phyloP scores from a whole-genome alignment of 2,329 filamentous ascomycete species.

The Apiospora aurea region DNA sequence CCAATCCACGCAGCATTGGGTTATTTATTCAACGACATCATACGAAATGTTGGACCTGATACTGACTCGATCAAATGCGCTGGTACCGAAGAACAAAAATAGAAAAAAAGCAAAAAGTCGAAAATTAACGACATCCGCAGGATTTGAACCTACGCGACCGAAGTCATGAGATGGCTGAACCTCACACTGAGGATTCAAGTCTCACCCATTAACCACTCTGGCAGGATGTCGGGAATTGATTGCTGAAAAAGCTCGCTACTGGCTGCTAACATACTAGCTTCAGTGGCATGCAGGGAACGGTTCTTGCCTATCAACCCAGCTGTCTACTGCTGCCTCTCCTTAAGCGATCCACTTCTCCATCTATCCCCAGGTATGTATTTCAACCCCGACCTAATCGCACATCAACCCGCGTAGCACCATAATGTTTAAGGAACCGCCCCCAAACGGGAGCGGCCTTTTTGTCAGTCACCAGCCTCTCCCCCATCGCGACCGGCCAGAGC shows the following conservation, averaged over 20 bases:
- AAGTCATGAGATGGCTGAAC: slow-evolving; percentile 28
- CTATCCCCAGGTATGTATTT: not conserved
- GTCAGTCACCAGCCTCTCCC: not conserved
- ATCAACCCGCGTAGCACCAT: slow-evolving; percentile 24
- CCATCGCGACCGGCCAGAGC: slow-evolving; percentile 43
- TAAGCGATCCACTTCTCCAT: slow-evolving; percentile 8
- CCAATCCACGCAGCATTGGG: not conserved
- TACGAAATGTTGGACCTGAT: not conserved
- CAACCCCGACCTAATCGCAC: slow-evolving; percentile 24
- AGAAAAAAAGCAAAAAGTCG: not conserved
- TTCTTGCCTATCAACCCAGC: not conserved
- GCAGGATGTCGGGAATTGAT: slow-evolving; percentile 27
- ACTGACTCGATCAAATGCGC: accelerated
- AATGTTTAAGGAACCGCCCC: slow-evolving; percentile 25
- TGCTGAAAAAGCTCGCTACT: not conserved
- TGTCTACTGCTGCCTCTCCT: not conserved
- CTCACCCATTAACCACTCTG: slow-evolving; percentile 33
- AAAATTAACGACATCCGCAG: slow-evolving; percentile 25
- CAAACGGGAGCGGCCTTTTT: not conserved
- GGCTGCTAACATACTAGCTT: not conserved
- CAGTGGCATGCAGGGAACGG: not conserved
- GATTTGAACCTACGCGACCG: slow-evolving; percentile 29
- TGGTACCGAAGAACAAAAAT: not conserved
- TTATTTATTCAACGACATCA: not conserved
- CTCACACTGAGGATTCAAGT: slow-evolving; percentile 28